Conservation (phyloP, 805 yeast species). For the Ogataea paradorogensis region DNA sequence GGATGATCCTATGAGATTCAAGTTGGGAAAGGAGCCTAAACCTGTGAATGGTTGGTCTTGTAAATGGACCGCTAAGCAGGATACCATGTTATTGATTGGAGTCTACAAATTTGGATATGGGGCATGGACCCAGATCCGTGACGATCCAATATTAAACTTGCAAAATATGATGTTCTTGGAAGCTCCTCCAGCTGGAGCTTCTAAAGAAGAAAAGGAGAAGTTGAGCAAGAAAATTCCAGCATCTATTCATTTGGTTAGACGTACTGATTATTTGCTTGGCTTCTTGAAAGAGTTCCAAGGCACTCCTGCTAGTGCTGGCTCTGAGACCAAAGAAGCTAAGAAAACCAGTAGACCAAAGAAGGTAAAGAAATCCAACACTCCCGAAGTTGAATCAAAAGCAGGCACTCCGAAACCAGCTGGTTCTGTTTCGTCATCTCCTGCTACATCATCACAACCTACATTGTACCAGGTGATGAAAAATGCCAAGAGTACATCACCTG, state of each 20-base stretch:
- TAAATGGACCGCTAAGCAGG: conserved; percentile 80
- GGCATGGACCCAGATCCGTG: conserved; percentile 90
- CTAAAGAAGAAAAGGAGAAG: conserved; percentile 37
- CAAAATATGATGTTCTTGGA: conserved; percentile 80
- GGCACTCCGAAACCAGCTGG: conserved; percentile 18
- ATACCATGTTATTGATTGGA: conserved; percentile 83
- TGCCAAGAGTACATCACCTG: conserved; percentile 4
- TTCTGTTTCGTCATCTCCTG: conserved; percentile 8
- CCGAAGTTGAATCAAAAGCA: conserved; percentile 21
- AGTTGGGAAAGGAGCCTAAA: conserved; percentile 62
- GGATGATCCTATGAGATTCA: conserved; percentile 59
- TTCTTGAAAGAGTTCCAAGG: conserved; percentile 52
- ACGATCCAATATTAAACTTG: conserved; percentile 87
- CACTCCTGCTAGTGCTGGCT: neutral
- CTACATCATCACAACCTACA: conserved; percentile 20
- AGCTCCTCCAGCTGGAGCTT: conserved; percentile 32
- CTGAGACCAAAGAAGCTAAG: conserved; percentile 13
- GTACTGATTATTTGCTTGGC: conserved; percentile 81
- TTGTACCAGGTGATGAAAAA: conserved; percentile 23
- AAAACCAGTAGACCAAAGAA: conserved; percentile 24
- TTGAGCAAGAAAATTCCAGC: conserved; percentile 74
- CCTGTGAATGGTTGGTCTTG: conserved; percentile 90
- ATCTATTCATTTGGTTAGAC: conserved; percentile 85
- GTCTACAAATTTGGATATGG: conserved; percentile 93
- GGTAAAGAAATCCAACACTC: conserved; percentile 24